Conservation (phyloP, 768 basidiomycete species). For the Tephrocybe sp. region DNA sequence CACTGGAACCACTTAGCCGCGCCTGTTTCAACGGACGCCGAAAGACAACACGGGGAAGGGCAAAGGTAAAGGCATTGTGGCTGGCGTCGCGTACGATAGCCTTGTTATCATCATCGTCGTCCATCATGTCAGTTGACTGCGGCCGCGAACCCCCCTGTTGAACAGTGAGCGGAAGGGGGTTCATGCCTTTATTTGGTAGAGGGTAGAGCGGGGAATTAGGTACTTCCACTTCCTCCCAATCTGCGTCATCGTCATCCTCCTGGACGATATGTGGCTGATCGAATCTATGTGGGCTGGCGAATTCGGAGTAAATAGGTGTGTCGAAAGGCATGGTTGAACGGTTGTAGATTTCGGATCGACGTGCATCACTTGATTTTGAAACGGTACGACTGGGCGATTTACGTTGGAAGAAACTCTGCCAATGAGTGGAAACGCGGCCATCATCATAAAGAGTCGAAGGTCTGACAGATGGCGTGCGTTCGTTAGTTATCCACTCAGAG, state of each 20-base stretch:
- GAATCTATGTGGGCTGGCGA: neutral
- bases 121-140: neutral
- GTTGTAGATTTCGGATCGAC: neutral
- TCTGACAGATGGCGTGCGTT: too few relatives aligned
- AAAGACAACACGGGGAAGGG: constrained; percentile 12
- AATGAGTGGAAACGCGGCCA: constrained; percentile 9
- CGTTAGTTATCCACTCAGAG: neutral
- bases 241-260: constrained; percentile 15
- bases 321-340: neutral
- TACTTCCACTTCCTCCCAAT: constrained; percentile 20
- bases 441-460: neutral
- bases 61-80: constrained; percentile 8
- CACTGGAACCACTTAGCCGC: neutral
- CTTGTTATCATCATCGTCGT: constrained; percentile 2
- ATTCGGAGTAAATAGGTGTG: neutral
- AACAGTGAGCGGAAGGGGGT: constrained; percentile 3
- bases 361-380: neutral
- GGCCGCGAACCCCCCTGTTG: constrained; percentile 2
- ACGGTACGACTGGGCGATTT: neutral
- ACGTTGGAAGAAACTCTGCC: constrained; percentile 9
- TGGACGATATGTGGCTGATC: neutral
- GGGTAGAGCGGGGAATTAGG: constrained; percentile 14
- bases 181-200: constrained; percentile 14
- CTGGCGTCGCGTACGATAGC: neutral
- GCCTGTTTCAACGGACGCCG: neutral